phyloP scores from a whole-genome alignment of 2,329 filamentous ascomycete genomes.

The Berkeleyomyces rouxiae region DNA sequence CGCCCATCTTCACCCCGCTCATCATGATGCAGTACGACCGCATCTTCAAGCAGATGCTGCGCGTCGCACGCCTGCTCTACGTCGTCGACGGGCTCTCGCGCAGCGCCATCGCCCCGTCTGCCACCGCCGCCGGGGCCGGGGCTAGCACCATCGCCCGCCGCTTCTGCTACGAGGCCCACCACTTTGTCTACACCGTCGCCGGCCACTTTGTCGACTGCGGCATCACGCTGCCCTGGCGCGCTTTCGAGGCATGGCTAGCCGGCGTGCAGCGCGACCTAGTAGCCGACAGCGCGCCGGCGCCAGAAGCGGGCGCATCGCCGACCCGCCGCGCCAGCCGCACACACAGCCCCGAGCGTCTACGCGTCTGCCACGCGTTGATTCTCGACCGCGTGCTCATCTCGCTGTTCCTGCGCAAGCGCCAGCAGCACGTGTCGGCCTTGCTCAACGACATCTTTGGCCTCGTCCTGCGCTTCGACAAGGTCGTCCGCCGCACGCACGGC shows the following conservation, averaged over 20 bases:
- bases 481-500: constrained; percentile 23
- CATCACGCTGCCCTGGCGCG: constrained; percentile 54
- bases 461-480: constrained; percentile 55
- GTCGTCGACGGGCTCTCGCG: constrained; percentile 50
- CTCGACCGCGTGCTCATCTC: constrained; percentile 61
- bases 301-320: background rate
- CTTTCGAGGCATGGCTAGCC: constrained; percentile 50
- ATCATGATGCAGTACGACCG: constrained; percentile 67
- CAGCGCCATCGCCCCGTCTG: constrained; percentile 29
- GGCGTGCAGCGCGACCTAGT: constrained; percentile 40
- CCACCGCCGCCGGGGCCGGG: constrained; percentile 21
- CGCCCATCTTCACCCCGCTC: constrained; percentile 53
- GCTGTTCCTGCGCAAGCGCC: constrained; percentile 56
- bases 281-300: constrained; percentile 21
- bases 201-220: constrained; percentile 69
- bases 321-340: constrained; percentile 16
- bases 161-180: constrained; percentile 61
- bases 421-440: constrained; percentile 53
- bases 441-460: constrained; percentile 60
- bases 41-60: constrained; percentile 65
- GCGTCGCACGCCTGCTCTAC: constrained; percentile 62
- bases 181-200: constrained; percentile 58
- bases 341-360: constrained; percentile 49
- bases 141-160: constrained; percentile 21
- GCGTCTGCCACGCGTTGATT: constrained; percentile 52